Evolutionary conservation across 163 green algal species (phyloP).

Genomic region (Volvox carteri): DNA sequence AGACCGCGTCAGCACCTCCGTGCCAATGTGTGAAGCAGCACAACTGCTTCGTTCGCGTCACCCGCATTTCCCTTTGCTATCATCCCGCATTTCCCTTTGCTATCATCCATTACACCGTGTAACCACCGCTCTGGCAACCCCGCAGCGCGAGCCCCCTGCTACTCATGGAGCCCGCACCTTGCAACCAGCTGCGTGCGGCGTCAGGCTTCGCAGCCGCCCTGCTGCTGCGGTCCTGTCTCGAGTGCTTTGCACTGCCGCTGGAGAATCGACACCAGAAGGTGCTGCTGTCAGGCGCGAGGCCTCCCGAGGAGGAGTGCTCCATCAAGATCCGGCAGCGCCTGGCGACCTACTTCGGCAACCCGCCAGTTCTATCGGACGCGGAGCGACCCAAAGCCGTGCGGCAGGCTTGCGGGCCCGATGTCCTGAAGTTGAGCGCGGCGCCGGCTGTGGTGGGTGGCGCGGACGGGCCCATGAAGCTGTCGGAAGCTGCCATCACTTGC

Average conservation of each 20-base stretch:
- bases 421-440: constrained; percentile 5
- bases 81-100: no score
- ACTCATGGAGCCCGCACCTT: constrained; percentile 26
- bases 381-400: background rate
- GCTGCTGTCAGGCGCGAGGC: background rate
- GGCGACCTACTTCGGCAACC: background rate
- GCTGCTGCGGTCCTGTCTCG: constrained; percentile 29
- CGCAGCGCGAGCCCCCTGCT: constrained; percentile 18
- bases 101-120: no score
- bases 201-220: constrained; percentile 4
- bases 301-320: background rate
- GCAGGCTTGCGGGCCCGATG: constrained; percentile 16
- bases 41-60: no score
- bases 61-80: no score
- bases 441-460: background rate
- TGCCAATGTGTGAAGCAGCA: no score
- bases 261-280: background rate
- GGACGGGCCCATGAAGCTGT: constrained; percentile 11
- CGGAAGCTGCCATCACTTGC: background rate
- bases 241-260: constrained; percentile 5
- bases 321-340: background rate
- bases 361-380: constrained; percentile 1
- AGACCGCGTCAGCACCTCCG: no score
- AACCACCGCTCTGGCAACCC: no score
- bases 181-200: background rate